These are phyloP conservation scores for Marasmius oreades DNA, from an alignment of 1,284 basidiomycete genomes.

Conservation along the genomic window DNA sequence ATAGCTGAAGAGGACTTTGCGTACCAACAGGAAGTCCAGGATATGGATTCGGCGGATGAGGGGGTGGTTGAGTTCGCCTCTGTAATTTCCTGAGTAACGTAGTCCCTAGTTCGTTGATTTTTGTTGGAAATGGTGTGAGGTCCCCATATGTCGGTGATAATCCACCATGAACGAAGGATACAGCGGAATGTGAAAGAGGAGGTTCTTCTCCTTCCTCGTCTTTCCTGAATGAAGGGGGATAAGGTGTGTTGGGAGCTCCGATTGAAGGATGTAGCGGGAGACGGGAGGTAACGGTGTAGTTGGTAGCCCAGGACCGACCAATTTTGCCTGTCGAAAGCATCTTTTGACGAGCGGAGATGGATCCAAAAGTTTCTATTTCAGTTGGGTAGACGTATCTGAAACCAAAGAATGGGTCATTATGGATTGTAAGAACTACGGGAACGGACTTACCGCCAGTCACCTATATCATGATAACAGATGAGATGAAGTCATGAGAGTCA, in stretches of 20 bases:
- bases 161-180: conserved; percentile 88
- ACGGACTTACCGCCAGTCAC: conserved; percentile 74
- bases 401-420: background rate
- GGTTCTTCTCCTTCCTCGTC: conserved; percentile 27
- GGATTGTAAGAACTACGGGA: background rate
- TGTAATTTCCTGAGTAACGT: conserved; percentile 67
- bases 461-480: conserved; percentile 29
- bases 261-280: conserved; percentile 74
- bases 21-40: conserved; percentile 64
- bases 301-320: conserved; percentile 79
- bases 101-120: conserved; percentile 71
- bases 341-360: conserved; percentile 64
- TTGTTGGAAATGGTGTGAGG: conserved; percentile 75
- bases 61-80: conserved; percentile 59
- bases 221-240: conserved; percentile 44
- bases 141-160: conserved; percentile 71
- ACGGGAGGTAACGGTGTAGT: conserved; percentile 82
- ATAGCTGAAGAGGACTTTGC: conserved; percentile 9
- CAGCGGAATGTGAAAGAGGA: conserved; percentile 68
- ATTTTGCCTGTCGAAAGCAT: conserved; percentile 75
- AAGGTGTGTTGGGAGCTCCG: conserved; percentile 70
- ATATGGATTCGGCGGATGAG: conserved; percentile 79
- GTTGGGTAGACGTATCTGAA: conserved; percentile 76
- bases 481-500: background rate
- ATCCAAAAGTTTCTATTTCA: conserved; percentile 80